Evolutionary conservation across 2,329 filamentous ascomycete species (phyloP).

Genomic region (Pyricularia pennisetigena): DNA sequence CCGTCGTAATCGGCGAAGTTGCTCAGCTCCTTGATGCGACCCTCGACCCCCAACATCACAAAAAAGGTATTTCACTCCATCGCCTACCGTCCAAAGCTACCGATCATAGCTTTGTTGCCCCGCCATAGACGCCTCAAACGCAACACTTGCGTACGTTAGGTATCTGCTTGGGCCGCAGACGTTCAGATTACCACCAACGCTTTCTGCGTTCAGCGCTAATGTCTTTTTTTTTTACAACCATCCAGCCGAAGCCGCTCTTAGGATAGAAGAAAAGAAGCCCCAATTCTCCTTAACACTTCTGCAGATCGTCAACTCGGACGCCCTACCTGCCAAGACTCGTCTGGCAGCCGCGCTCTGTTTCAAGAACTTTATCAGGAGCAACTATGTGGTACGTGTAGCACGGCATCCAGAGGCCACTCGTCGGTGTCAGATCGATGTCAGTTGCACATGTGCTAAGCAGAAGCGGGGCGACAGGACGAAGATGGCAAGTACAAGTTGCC

Average conservation of each 20-base stretch:
- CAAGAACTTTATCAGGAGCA: constrained; percentile 95
- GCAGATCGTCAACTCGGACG: constrained; percentile 74
- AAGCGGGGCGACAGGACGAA: constrained; percentile 51
- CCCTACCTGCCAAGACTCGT: constrained; percentile 66
- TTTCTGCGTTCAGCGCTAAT: neutral
- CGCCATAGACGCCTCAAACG: constrained; percentile 3
- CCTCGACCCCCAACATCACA: constrained; percentile 77
- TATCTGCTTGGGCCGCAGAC: neutral
- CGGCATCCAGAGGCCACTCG: neutral
- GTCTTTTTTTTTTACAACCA: neutral
- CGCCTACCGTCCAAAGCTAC: neutral
- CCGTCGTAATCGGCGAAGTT: constrained; percentile 48
- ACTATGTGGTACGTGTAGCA: constrained; percentile 62
- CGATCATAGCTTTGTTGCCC: constrained; percentile 1
- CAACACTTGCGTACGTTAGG: neutral
- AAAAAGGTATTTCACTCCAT: constrained; percentile 56
- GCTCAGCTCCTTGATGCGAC: constrained; percentile 84
- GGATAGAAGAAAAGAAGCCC: constrained; percentile 69
- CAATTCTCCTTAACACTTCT: constrained; percentile 83
- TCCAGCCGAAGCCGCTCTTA: constrained; percentile 71
- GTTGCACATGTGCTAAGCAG: neutral
- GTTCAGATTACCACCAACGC: neutral
- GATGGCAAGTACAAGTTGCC: constrained; percentile 89
- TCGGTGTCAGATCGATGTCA: constrained; percentile 2
- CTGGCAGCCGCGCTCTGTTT: constrained; percentile 87